Percentiles rank a stretch among this genome's conserved stretches.
phyloP scores from a whole-genome alignment of 768 basidiomycete genomes.

The Lentinula detonsa region DNA sequence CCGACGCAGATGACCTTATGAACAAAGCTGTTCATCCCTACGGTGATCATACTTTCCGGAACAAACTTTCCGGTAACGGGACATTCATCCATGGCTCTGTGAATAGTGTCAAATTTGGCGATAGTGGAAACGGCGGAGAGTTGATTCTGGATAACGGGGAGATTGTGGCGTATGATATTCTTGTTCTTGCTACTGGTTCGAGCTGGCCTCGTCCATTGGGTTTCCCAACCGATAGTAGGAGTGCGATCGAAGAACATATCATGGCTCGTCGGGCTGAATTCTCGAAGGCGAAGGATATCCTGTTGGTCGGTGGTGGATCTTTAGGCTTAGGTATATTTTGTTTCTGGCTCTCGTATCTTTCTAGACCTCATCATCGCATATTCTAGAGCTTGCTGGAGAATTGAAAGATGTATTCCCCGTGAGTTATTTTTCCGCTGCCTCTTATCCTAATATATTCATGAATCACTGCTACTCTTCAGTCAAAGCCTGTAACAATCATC shows the following conservation, averaged over 20 bases:
- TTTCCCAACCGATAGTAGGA: constrained; percentile 29
- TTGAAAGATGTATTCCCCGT: constrained; percentile 15
- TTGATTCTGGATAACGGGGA: constrained; percentile 48
- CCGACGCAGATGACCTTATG: constrained; percentile 31
- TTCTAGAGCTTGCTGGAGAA: constrained; percentile 20
- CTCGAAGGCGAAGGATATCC: constrained; percentile 32
- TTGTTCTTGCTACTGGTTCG: constrained; percentile 57
- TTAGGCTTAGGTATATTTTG: constrained; percentile 38
- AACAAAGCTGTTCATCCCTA: constrained; percentile 29
- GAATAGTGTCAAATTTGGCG: constrained; percentile 20
- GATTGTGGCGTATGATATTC: constrained; percentile 43
- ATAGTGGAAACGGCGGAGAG: constrained; percentile 21
- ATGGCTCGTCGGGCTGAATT: constrained; percentile 27
- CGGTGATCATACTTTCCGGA: constrained; percentile 29
- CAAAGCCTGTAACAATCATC: constrained; percentile 36
- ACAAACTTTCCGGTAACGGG: constrained; percentile 31
- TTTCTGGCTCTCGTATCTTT: background rate
- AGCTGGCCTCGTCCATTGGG: constrained; percentile 44
- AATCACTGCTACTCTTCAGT: background rate
- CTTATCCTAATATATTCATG: background rate
- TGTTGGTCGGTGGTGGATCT: constrained; percentile 53
- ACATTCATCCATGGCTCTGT: constrained; percentile 35
- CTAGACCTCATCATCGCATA: background rate
- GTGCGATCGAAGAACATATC: constrained; percentile 15
- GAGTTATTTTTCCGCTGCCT: background rate